A percentile compares a stretch with the other conserved stretches of the same genome.
Conservation (phyloP, 2,329 filamentous ascomycete species). For the Xylariaceae sp. region DNA sequence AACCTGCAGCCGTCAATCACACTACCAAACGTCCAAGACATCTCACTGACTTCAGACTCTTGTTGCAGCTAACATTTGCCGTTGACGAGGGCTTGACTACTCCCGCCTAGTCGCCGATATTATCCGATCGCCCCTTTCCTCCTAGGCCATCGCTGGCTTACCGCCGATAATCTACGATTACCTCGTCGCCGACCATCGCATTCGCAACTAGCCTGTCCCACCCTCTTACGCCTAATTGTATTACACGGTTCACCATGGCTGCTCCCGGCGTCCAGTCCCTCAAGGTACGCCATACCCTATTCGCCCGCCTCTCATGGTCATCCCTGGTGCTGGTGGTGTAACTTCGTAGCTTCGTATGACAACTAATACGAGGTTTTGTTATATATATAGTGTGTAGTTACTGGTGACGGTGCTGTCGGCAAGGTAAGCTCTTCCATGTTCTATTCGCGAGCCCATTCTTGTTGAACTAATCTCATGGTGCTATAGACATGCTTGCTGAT, state of each 20-base stretch:
- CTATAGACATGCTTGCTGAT: constrained; percentile 93
- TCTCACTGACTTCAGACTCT: constrained; percentile 34
- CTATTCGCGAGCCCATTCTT: no score
- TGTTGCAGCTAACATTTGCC: constrained; percentile 32
- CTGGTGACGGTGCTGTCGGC: constrained; percentile 97
- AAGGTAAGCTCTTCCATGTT: constrained; percentile 59
- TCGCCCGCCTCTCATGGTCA: neutral
- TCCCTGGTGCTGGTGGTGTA: constrained; percentile 1
- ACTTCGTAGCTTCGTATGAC: constrained; percentile 24
- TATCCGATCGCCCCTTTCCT: constrained; percentile 10
- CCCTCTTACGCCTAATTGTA: constrained; percentile 12
- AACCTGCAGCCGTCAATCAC: constrained; percentile 35
- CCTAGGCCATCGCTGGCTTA: neutral
- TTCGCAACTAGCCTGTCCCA: constrained; percentile 4
- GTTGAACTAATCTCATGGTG: neutral
- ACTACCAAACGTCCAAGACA: constrained; percentile 33
- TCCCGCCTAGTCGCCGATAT: constrained; percentile 19
- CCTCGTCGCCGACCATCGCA: constrained; percentile 10
- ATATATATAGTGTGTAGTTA: constrained; percentile 79
- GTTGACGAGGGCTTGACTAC: constrained; percentile 14
- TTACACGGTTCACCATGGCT: constrained; percentile 54
- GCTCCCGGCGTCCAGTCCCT: constrained; percentile 82
- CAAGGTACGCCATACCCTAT: constrained; percentile 60
- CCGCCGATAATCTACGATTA: constrained; percentile 10
- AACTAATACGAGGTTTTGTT: constrained; percentile 30